Evolutionary conservation across 2,329 filamentous ascomycete genomes (phyloP).

Genomic region (Colletotrichum sp.): DNA sequence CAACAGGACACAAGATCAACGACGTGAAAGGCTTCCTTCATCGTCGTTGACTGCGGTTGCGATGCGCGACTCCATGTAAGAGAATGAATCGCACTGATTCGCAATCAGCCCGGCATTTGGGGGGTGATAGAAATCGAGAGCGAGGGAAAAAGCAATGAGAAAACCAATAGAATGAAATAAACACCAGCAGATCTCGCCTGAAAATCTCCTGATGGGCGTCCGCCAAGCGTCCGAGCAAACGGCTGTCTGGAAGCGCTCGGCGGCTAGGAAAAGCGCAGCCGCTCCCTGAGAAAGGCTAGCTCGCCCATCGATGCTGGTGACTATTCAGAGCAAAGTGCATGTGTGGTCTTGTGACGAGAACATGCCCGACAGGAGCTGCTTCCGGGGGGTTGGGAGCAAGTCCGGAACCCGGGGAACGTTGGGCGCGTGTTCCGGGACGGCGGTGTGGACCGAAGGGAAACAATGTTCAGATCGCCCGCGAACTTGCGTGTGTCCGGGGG

Average conservation of each 20-base stretch:
- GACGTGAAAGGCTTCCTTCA: neutral
- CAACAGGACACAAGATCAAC: neutral
- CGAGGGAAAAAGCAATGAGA: neutral
- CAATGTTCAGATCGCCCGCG: neutral
- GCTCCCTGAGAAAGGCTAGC: neutral
- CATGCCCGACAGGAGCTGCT: neutral
- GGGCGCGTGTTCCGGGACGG: conserved; percentile 4
- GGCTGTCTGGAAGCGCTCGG: neutral
- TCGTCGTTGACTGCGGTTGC: neutral
- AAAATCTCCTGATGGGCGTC: neutral
- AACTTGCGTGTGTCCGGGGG: neutral
- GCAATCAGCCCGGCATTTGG: neutral
- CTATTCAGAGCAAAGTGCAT: neutral
- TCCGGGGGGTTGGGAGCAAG: neutral
- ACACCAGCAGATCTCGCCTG: neutral
- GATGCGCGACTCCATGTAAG: neutral
- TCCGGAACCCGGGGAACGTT: conserved; percentile 8
- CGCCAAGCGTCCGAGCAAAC: neutral
- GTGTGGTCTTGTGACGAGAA: neutral
- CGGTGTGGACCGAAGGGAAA: neutral
- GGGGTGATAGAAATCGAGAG: neutral
- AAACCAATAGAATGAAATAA: neutral
- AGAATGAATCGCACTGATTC: neutral
- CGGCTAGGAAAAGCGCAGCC: neutral
- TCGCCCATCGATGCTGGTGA: neutral